Base-by-base conservation (phyloP, 73 alveolate genomes). In the Paramecium pentaurelia region DNA sequence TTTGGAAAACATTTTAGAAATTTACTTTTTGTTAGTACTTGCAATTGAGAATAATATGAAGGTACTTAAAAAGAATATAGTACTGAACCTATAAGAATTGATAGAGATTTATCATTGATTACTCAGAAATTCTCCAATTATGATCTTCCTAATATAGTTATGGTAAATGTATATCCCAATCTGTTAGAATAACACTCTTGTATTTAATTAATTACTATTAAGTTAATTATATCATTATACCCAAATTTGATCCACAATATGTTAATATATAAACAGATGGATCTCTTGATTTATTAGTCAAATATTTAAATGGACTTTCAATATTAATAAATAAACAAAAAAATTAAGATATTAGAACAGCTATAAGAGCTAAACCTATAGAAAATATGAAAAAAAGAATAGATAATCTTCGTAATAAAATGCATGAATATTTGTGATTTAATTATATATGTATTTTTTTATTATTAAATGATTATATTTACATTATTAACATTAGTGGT, bases 261-360 rank as follows among this genome's bases (percentile, higher is more conserved):
- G 84, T 40, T 42, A 89, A 77, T 34, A 34, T 87, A n/a, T 38
- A 40, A 22, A 30, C 32, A 1, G 94, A 89, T 71, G 40, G 47
- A 16, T 58, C 91, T 49, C 54, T 89, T 25, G 47, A 71, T 22
- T 64, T 68, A 44, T 36, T 89, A n/a, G 71, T 89, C 25, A 89
- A 89, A 89, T 89, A 89, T 49, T 71, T 89, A 28, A 89, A 59
- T 71, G 94, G 94, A 45, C 54, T 89, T 20, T 71, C 85, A 14
- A 85, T 89, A 27, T 47, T 89, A 16, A 36, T 71, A 7, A 89
- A 77, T 60, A 89, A 89, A 32, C 51, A 71, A 27, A 44, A 30
- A 11, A 28, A 71, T 18, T 77, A 68, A 89, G 94, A 89, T 71
- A 89, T 89, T 11, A 70, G 94, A 89, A 77, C 94, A 45, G 87